Evolutionary conservation across 441 rosid genomes (phyloP).

Genomic region (Biscutella auriculata): DNA sequence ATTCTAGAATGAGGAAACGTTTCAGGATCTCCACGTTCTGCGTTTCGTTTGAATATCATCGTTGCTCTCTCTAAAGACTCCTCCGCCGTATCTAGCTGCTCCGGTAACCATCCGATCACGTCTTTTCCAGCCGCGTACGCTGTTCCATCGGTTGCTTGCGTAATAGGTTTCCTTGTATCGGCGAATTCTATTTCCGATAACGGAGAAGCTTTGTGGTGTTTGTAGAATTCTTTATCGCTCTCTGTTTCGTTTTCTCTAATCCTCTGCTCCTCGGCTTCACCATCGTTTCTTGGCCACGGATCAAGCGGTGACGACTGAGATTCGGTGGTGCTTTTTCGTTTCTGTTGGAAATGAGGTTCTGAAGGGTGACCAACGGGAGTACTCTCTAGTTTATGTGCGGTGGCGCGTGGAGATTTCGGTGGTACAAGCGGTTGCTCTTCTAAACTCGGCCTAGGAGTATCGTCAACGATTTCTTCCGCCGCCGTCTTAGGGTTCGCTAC

Average conservation of each 20-base stretch:
- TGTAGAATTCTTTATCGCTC: constrained; percentile 34
- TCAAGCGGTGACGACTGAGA: constrained; percentile 1
- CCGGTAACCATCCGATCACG: constrained; percentile 52
- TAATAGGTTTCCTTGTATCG: constrained; percentile 68
- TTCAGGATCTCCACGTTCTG: constrained; percentile 65
- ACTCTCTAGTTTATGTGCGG: constrained; percentile 32
- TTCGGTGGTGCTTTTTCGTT: constrained; percentile 15
- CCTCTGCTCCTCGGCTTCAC: constrained; percentile 5
- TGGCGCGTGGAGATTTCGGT: constrained; percentile 27
- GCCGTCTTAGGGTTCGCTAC: constrained; percentile 22
- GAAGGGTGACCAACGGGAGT: constrained; percentile 30
- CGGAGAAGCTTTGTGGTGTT: constrained; percentile 56
- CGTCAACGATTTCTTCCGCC: constrained; percentile 11
- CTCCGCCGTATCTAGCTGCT: constrained; percentile 77
- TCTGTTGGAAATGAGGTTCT: constrained; percentile 38
- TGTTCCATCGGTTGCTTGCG: constrained; percentile 51
- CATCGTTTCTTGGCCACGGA: constrained; percentile 26
- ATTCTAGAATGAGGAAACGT: constrained; percentile 47
- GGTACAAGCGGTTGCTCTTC: constrained; percentile 26
- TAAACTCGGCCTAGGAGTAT: constrained; percentile 7
- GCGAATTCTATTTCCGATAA: constrained; percentile 48
- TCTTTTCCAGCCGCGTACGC: constrained; percentile 21
- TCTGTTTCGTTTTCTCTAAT: constrained; percentile 10
- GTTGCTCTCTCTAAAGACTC: constrained; percentile 49
- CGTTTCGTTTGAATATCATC: constrained; percentile 46